Conservation (phyloP, 371 early-diverging fungal genomes). For the Mucor sp. region DNA sequence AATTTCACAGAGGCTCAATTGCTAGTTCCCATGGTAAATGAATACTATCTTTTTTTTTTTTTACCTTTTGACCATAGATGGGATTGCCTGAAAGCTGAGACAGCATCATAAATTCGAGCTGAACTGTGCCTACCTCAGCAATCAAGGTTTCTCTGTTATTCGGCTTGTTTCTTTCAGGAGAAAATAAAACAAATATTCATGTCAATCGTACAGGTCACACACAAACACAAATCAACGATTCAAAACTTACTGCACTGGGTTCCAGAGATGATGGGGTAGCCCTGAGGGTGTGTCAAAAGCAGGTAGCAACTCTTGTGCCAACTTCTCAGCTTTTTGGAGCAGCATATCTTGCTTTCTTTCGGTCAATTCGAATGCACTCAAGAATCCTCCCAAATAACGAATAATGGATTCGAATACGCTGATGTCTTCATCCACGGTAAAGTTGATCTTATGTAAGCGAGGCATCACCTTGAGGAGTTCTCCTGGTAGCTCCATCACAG, state of each 20-base stretch:
- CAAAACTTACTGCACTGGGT: slow-evolving; percentile 32
- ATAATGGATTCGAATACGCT: slow-evolving; percentile 91
- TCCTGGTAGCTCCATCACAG: slow-evolving; percentile 73
- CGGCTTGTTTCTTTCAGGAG: slow-evolving; percentile 20
- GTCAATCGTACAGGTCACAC: neutral
- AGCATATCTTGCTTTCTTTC: slow-evolving; percentile 36
- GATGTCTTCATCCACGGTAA: slow-evolving; percentile 45
- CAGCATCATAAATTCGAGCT: slow-evolving; percentile 86
- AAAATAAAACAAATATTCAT: neutral
- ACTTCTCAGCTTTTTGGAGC: slow-evolving; percentile 50
- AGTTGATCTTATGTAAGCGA: slow-evolving; percentile 55
- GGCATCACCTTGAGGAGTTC: slow-evolving; percentile 68
- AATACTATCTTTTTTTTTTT: neutral
- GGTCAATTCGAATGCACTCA: slow-evolving; percentile 78
- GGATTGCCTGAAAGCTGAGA: slow-evolving; percentile 71
- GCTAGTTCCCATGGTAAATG: neutral
- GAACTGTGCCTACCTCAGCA: slow-evolving; percentile 87
- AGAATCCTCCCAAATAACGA: slow-evolving; percentile 84
- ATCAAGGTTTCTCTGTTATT: slow-evolving; percentile 34
- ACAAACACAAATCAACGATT: neutral
- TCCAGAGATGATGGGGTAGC: slow-evolving; percentile 53
- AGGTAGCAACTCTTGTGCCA: slow-evolving; percentile 55
- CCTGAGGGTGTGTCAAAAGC: slow-evolving; percentile 69
- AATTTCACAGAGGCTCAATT: neutral
- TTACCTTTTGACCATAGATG: slow-evolving; percentile 60